Percentiles rank a stretch among this genome's conserved stretches.
phyloP scores from a whole-genome alignment of 1,284 basidiomycete species.

The Pascua guehoae region DNA sequence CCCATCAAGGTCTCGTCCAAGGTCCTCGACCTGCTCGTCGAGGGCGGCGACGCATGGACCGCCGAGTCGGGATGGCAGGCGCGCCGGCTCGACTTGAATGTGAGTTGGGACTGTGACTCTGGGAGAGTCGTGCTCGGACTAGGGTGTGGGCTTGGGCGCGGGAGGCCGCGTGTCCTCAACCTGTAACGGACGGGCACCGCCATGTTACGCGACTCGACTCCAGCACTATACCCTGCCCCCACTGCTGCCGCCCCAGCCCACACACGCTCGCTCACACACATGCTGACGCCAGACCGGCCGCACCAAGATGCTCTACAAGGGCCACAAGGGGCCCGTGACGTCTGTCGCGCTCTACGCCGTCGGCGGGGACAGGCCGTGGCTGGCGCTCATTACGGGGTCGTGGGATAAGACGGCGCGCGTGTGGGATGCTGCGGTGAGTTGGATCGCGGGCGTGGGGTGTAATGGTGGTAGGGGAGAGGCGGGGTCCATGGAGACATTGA shows the following conservation, averaged over 20 bases:
- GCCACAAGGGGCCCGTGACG: conserved; percentile 83
- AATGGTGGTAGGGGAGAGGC: no score
- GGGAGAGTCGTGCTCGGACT: no score
- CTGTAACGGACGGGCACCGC: no score
- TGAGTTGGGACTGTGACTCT: conserved; percentile 37
- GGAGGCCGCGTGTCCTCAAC: no score
- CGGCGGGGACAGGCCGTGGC: conserved; percentile 27
- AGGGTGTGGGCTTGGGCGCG: no score
- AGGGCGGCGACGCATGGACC: conserved; percentile 68
- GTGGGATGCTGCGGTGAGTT: conserved; percentile 69
- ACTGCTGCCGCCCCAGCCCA: no score
- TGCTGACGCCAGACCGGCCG: conserved; percentile 63
- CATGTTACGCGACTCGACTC: no score
- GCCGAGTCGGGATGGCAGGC: conserved; percentile 77
- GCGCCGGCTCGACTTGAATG: conserved; percentile 70
- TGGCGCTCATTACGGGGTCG: conserved; percentile 69
- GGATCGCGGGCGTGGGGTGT: not conserved
- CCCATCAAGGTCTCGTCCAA: conserved; percentile 73
- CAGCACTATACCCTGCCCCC: no score
- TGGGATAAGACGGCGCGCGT: conserved; percentile 88
- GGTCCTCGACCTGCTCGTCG: conserved; percentile 65
- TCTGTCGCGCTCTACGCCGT: conserved; percentile 61
- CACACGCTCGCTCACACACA: no score
- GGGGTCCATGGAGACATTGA: no score
- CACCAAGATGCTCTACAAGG: conserved; percentile 67